Base-by-base conservation (phyloP, 108 stramenopile species). In the Discostella pseudostelligera region DNA sequence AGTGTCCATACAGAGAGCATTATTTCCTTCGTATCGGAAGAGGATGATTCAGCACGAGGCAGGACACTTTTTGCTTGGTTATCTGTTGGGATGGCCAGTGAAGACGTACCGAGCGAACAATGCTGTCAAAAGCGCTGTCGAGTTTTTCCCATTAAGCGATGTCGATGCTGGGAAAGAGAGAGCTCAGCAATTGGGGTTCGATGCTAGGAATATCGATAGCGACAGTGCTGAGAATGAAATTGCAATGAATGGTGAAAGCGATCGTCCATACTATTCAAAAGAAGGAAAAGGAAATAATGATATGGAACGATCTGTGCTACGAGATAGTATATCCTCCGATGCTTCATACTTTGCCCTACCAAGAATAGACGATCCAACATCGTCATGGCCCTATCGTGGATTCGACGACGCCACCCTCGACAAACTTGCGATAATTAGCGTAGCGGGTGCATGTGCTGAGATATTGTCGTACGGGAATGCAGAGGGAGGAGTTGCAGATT, bases 11-110 rank as follows among this genome's bases (percentile, higher is more conserved):
- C 92, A 90, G 62, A 75, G 92, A 26, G 29, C 65, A 35, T 43
- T 90, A 8, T 93, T 93, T 79, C 92, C 87, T 13, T 75, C 83
- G 1, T 93, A 88, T 51, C 73, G 87, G 21, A 76, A 88, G 50
- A 74, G 92, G 28, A 88, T 89, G 85, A 62, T 90, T 37, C 92
- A 93, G 48, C 92, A 93, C 59, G 92, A 93, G 62, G 92, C 92
- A 2, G 92, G 88, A 12, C 92, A 93, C 65, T 89, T 90, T 72
- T 65, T 93, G 42, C 72, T 93, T 40, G 87, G 84, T 0, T 85
- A 93, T 61, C 57, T 93, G 22, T 64, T 89, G 8, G 92, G 92
- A 13, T 81, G 73, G 57, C 92, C 92, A 8, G 82, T 93, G 17
- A 64, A 82, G 17, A 74, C 70, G 9, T 93, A 89, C 56, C 67